These are phyloP conservation scores for Neonectria magnoliae DNA, from an alignment of 2,329 filamentous ascomycete species.

Conservation along the genomic window DNA sequence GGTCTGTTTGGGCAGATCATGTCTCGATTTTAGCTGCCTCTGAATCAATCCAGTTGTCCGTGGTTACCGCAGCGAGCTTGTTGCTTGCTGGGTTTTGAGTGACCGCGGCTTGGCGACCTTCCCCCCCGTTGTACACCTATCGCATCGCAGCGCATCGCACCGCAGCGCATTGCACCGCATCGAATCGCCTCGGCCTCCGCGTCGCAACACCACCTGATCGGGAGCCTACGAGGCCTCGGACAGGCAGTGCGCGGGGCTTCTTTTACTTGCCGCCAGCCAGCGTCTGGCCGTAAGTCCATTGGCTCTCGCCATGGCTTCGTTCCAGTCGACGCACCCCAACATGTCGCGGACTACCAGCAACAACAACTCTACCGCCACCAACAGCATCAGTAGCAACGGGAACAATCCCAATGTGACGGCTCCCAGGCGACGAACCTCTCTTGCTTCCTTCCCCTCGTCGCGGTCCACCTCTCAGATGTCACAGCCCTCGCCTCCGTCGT, in stretches of 20 bases:
- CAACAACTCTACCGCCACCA: conserved; percentile 35
- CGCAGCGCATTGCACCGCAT: background rate
- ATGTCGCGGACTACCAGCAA: conserved; percentile 48
- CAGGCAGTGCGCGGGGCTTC: conserved; percentile 22
- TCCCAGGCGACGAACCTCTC: conserved; percentile 60
- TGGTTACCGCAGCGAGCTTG: conserved; percentile 12
- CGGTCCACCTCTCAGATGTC: conserved; percentile 69
- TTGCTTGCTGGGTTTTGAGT: conserved; percentile 5
- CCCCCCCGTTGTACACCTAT: conserved; percentile 24
- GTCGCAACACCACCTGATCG: conserved; percentile 33
- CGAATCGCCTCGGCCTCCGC: conserved; percentile 32
- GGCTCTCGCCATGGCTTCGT: conserved; percentile 38
- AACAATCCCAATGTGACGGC: conserved; percentile 47
- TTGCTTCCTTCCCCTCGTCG: conserved; percentile 71
- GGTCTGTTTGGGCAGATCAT: conserved; percentile 48
- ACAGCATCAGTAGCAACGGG: conserved; percentile 49
- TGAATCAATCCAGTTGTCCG: conserved; percentile 29
- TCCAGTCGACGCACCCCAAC: conserved; percentile 53
- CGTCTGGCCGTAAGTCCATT: conserved; percentile 25
- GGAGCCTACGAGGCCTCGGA: conserved; percentile 34
- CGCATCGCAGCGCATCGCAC: conserved; percentile 25
- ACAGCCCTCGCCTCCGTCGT: conserved; percentile 60
- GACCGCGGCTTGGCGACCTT: conserved; percentile 21
- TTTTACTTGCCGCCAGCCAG: conserved; percentile 17
- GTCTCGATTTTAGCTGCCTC: conserved; percentile 48